Conservation (phyloP, 768 basidiomycete species). For the Mycena filopes region DNA sequence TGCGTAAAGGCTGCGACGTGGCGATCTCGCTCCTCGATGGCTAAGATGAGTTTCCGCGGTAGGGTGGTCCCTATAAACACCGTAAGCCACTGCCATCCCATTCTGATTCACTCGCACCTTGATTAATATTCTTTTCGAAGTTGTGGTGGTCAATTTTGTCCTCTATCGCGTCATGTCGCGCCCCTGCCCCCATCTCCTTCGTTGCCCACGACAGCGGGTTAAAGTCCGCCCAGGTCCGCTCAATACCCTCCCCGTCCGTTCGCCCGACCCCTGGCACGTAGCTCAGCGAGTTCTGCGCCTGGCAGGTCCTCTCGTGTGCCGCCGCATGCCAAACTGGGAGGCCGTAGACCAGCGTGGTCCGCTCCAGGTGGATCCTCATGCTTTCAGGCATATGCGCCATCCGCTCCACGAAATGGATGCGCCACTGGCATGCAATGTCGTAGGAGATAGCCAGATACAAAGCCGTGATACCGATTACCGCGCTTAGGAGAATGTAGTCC, state of each 20-base stretch:
- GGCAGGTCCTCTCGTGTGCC: constrained; percentile 33
- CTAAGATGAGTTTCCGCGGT: constrained; percentile 14
- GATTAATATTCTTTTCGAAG: constrained; percentile 10
- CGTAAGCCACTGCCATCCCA: neutral
- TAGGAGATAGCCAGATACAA: constrained; percentile 27
- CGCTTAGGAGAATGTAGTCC: constrained; percentile 36
- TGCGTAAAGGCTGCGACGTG: constrained; percentile 4
- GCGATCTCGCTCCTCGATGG: constrained; percentile 13
- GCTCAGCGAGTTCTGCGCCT: constrained; percentile 26
- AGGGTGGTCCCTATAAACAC: neutral
- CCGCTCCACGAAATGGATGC: constrained; percentile 3
- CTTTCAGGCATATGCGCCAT: neutral
- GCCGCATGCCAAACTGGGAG: constrained; percentile 34
- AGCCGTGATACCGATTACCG: constrained; percentile 2
- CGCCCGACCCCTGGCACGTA: constrained; percentile 26
- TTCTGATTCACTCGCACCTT: neutral
- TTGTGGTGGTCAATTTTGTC: constrained; percentile 35
- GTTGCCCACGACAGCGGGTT: constrained; percentile 41
- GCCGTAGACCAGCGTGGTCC: too few species aligned
- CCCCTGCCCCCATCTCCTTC: constrained; percentile 43
- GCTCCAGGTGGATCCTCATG: neutral
- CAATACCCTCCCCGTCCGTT: constrained; percentile 32
- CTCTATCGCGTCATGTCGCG: constrained; percentile 41
- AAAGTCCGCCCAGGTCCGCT: constrained; percentile 42
- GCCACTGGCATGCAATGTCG: constrained; percentile 42